Evolutionary conservation across 768 basidiomycete genomes (phyloP).

Genomic region (Russula emetica): DNA sequence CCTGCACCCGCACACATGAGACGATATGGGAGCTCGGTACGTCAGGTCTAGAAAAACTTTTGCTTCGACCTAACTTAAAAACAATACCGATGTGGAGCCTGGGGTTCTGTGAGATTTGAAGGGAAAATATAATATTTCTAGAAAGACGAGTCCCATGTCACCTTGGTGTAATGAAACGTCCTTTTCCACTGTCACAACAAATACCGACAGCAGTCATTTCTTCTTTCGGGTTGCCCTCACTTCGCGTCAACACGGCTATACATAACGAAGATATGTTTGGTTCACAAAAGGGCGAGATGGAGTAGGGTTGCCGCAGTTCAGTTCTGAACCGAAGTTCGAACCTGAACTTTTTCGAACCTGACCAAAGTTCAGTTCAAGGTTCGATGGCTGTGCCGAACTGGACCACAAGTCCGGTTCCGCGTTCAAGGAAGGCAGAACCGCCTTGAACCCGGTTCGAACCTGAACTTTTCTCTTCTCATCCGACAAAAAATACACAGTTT

Average conservation of each 20-base stretch:
- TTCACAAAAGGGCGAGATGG: background rate
- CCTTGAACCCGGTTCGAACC: too few species aligned
- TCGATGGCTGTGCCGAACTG: too few species aligned
- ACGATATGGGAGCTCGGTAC: constrained; percentile 5
- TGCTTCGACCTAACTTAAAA: background rate
- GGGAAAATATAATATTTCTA: constrained; percentile 4
- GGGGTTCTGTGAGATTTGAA: constrained; percentile 4
- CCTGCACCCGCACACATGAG: background rate
- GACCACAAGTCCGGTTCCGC: too few species aligned
- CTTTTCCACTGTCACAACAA: constrained; percentile 10
- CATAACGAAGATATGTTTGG: background rate
- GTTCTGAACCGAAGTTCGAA: too few species aligned
- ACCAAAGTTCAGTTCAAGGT: too few species aligned
- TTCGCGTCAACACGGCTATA: background rate
- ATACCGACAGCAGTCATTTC: background rate
- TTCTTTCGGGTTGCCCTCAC: background rate
- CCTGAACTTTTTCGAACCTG: too few species aligned
- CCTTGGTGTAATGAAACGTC: too few species aligned
- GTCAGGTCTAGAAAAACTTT: background rate
- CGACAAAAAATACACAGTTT: too few species aligned
- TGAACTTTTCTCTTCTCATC: too few species aligned
- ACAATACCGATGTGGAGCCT: constrained; percentile 16
- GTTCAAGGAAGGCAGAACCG: too few species aligned
- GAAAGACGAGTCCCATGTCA: too few species aligned
- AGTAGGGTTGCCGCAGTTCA: too few species aligned